Evolutionary conservation across 176 grass and related monocot species (phyloP).

Genomic region (Carex cristatella): DNA sequence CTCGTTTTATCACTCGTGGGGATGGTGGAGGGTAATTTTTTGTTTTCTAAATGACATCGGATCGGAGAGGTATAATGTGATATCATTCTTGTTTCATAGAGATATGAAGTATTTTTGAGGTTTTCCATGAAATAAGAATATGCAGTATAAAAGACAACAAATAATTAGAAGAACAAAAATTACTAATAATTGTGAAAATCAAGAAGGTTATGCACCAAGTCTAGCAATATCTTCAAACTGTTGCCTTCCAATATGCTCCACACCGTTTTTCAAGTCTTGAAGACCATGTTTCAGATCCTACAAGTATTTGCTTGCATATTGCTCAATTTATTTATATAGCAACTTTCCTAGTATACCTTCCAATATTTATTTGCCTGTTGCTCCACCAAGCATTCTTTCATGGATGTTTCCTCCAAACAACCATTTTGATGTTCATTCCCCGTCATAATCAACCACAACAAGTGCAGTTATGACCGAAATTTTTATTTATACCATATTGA

Average conservation of each 20-base stretch:
- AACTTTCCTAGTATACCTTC: not conserved
- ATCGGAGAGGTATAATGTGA: not conserved
- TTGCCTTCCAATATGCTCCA: constrained; percentile 12
- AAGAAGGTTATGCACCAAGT: constrained; percentile 8
- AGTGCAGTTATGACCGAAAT: not conserved
- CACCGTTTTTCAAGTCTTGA: not conserved
- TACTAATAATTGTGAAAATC: not conserved
- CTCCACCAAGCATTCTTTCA: not conserved
- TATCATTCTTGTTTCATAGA: not conserved
- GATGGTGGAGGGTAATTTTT: not conserved
- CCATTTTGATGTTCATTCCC: not conserved
- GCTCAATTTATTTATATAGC: not conserved
- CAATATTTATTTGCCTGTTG: not conserved
- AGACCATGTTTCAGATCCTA: constrained; percentile 17
- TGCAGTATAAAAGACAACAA: not conserved
- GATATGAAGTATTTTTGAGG: not conserved
- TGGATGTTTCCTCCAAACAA: not conserved
- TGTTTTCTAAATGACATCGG: not conserved
- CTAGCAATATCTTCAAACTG: constrained; percentile 20
- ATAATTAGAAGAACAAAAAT: not conserved
- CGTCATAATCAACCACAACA: not conserved
- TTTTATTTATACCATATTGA: too few species aligned
- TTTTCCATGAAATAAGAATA: not conserved
- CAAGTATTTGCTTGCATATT: not conserved
- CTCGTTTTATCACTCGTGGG: not conserved